These are phyloP conservation scores for Lentinus brumalis DNA, from an alignment of 768 basidiomycete genomes.

Conservation along the genomic window DNA sequence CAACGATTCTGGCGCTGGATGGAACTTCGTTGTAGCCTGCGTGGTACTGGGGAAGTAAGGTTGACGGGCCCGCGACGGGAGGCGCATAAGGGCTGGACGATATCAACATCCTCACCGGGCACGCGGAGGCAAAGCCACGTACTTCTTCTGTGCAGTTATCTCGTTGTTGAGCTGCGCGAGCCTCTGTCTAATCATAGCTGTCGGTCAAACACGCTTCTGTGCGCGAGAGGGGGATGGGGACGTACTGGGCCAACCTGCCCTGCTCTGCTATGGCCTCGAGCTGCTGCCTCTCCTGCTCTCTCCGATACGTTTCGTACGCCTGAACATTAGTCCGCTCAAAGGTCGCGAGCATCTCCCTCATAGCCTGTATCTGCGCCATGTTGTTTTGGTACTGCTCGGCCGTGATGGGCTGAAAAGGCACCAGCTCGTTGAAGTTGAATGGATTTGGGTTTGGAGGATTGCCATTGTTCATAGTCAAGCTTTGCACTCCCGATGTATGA, in stretches of 20 bases:
- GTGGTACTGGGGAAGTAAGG: not conserved
- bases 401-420: conserved; percentile 12
- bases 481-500: no score
- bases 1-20: conserved; percentile 38
- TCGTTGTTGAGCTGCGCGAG: conserved; percentile 1
- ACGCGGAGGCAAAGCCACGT: no score
- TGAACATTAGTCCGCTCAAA: conserved; percentile 44
- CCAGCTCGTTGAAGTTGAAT: not conserved
- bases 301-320: conserved; percentile 34
- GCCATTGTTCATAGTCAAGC: conserved; percentile 22
- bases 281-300: conserved; percentile 29
- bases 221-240: not conserved
- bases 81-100: not conserved
- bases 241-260: conserved; percentile 50
- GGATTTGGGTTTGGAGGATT: not conserved
- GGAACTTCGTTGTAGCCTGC: conserved; percentile 15
- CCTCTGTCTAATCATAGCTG: not conserved
- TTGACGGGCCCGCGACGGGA: not conserved
- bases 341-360: conserved; percentile 35
- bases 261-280: conserved; percentile 40
- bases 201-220: not conserved
- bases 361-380: conserved; percentile 30
- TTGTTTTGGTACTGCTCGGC: conserved; percentile 36
- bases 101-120: not conserved
- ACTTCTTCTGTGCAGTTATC: not conserved